These are phyloP conservation scores for Cucurbitaria berberidis DNA, from an alignment of 2,329 filamentous ascomycete genomes.

Conservation along the genomic window DNA sequence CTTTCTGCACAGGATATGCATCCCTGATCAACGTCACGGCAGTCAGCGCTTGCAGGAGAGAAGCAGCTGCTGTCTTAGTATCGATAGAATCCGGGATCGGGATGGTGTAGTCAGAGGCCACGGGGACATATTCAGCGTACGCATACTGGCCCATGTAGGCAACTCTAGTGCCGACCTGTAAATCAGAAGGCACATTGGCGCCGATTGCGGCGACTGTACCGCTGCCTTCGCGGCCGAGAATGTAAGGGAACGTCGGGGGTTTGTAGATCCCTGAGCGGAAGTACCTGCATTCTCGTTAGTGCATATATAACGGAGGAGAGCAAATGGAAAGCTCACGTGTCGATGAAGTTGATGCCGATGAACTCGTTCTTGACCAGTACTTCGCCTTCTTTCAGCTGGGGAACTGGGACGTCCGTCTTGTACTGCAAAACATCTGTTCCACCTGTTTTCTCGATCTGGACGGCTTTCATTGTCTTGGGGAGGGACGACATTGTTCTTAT, in stretches of 20 bases:
- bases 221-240: conserved; percentile 79
- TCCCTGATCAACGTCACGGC: conserved; percentile 81
- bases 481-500: conserved; percentile 55
- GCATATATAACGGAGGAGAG: too few species aligned
- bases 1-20: conserved; percentile 71
- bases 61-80: conserved; percentile 69
- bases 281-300: conserved; percentile 59
- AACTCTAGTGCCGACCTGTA: conserved; percentile 72
- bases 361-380: conserved; percentile 81
- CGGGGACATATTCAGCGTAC: conserved; percentile 67
- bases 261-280: conserved; percentile 85
- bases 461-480: conserved; percentile 73
- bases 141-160: conserved; percentile 66
- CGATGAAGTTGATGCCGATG: conserved; percentile 86
- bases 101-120: conserved; percentile 61
- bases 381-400: conserved; percentile 70
- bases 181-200: conserved; percentile 57
- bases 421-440: conserved; percentile 74
- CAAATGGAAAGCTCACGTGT: conserved; percentile 62
- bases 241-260: conserved; percentile 70
- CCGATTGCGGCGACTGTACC: conserved; percentile 72
- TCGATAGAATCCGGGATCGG: conserved; percentile 68
- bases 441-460: conserved; percentile 74
- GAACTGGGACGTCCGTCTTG: conserved; percentile 73
- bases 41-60: conserved; percentile 81